Evolutionary conservation across 164 flowering plant genomes (phyloP).

Genomic region (Liquidambar formosana): DNA sequence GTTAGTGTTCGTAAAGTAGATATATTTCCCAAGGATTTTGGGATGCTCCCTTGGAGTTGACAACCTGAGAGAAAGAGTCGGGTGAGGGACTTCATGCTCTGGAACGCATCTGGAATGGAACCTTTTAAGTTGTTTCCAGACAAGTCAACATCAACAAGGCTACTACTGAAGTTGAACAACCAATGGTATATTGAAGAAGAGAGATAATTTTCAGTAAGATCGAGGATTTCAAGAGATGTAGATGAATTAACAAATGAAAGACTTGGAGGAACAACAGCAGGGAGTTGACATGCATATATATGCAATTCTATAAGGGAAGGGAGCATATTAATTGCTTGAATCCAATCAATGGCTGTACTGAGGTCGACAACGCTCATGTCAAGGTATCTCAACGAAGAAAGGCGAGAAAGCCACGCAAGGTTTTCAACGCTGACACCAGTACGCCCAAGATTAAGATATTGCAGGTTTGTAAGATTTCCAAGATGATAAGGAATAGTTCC

Average conservation of each 20-base stretch:
- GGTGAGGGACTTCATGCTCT: constrained; percentile 12
- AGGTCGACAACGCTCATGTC: neutral
- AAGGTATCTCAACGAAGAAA: constrained; percentile 8
- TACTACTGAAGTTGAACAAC: too few relatives aligned
- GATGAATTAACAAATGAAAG: neutral
- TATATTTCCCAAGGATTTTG: constrained; percentile 16
- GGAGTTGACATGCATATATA: constrained; percentile 21
- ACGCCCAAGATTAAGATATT: constrained; percentile 1
- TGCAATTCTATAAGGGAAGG: constrained; percentile 7
- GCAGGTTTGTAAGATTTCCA: too few relatives aligned
- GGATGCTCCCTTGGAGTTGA: constrained; percentile 10
- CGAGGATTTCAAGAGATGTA: neutral
- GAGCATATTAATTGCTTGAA: constrained; percentile 10
- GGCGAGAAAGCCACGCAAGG: constrained; percentile 18
- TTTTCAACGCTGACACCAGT: neutral
- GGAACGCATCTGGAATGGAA: constrained; percentile 13
- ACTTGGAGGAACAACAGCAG: neutral
- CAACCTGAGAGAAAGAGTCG: constrained; percentile 5
- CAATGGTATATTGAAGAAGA: neutral
- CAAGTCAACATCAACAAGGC: neutral
- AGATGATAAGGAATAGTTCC: too few relatives aligned
- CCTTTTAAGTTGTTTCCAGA: constrained; percentile 5
- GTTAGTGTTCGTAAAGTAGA: constrained; percentile 2
- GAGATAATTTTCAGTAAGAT: too few relatives aligned
- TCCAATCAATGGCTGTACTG: constrained; percentile 3